Base-by-base conservation (phyloP, 2,329 filamentous ascomycete genomes). In the Teratosphaeria nubilosa region DNA sequence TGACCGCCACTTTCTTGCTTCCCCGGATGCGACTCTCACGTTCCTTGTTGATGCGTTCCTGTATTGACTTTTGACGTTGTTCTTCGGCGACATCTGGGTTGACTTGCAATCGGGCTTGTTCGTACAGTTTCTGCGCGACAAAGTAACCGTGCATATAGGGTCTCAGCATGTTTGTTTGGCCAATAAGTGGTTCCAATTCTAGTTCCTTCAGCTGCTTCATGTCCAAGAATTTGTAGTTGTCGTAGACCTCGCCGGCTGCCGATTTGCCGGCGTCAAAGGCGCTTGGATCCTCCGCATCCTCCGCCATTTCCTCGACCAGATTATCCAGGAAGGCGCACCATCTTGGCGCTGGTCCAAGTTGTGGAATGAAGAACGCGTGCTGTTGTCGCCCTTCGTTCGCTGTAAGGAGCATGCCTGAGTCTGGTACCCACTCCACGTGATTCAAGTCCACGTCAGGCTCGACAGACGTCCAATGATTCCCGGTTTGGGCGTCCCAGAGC, bases 71-170 rank as follows among this genome's bases (percentile, higher is more conserved):
- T 60, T 86, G 86, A 58, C 91, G 83, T 73, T 97, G 90, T 68
- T 97, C 90, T 70, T 96, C 90, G 81, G 88, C 95, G 56, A 95
- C 82, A 70, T 95, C 95, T 0, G 94, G 94, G 74, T 97, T 96
- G 54, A 88, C 87, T 67, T 97, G 96, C 60, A 99, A 78, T 57
- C 89, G 82, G 20, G 94, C 94, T 73, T 99, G 91, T 70, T 99
- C 95, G 73, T 99, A 97, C 27, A 99, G 76, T 69, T 91, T 90
- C 67, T 95, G 92, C 37, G 89, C 90, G 54, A 99, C 91, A 76
- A 99, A 99, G 80, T 94, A 97, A 66, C 94, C 95, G 72, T 99
- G 94, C 95, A 99, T 99, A 71, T 99, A 99, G 51, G 94, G 94
- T 51, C 92, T 83, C 48, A 99, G 78, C 22, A 97, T 77, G 69